A percentile compares a stretch with the other conserved stretches of the same genome.
These are phyloP conservation scores for Sequoia sempervirens DNA, from an alignment of 75 land plant genomes.

Conservation along the genomic window DNA sequence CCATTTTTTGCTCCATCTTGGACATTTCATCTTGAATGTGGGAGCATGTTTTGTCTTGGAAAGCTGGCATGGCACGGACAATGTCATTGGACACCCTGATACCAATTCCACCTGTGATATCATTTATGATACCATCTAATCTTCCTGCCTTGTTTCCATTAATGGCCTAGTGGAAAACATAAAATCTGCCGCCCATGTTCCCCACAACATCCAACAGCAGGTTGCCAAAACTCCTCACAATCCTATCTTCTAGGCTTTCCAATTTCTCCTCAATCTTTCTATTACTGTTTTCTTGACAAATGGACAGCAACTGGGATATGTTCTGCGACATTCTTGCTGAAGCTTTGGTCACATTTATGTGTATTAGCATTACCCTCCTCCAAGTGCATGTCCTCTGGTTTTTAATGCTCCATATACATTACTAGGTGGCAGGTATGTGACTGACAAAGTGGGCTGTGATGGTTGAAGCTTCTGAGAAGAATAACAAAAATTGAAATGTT, in stretches of 20 bases:
- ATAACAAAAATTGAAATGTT: not conserved
- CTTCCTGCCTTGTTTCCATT: not conserved
- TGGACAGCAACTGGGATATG: not conserved
- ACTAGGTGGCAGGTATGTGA: not conserved
- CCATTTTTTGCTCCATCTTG: not conserved
- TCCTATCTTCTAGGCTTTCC: not conserved
- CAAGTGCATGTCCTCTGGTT: not conserved
- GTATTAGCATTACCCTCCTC: not conserved
- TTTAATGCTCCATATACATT: not conserved
- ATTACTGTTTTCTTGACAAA: not conserved
- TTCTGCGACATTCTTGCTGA: not conserved
- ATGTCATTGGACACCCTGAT: not conserved
- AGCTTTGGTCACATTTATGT: not conserved
- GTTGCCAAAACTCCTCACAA: not conserved
- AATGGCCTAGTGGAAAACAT: not conserved
- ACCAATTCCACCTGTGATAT: not conserved
- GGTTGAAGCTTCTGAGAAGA: not conserved
- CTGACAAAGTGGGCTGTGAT: not conserved
- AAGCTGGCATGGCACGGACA: not conserved
- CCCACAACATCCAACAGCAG: not conserved
- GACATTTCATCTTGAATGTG: not conserved
- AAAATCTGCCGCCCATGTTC: not conserved
- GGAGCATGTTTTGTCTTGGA: not conserved
- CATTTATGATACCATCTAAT: not conserved
- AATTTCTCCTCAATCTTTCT: not conserved